Evolutionary conservation across 345 rosid species (phyloP).

Genomic region (Populus ilicifolia): DNA sequence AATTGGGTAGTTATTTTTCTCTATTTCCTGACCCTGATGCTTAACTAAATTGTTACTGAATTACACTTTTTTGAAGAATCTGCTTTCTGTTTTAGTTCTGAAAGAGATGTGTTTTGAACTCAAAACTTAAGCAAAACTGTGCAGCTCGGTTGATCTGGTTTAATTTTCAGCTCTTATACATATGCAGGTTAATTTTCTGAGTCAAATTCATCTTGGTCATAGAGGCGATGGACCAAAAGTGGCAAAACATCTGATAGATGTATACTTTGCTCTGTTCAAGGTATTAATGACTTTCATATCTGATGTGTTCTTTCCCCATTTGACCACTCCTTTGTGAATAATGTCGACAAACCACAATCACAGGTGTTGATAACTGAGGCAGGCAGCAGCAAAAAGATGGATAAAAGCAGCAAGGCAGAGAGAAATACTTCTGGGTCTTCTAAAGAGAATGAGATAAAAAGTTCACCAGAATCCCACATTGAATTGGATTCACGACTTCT

Average conservation of each 20-base stretch:
- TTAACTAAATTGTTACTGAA: neutral
- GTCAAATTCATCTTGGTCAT: slow-evolving; percentile 69
- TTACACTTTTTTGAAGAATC: neutral
- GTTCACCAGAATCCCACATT: slow-evolving; percentile 51
- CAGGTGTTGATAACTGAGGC: slow-evolving; percentile 74
- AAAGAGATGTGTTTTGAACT: neutral
- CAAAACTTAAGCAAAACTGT: too few species aligned
- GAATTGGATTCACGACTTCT: slow-evolving; percentile 93
- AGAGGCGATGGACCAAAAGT: slow-evolving; percentile 88
- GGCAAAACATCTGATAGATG: slow-evolving; percentile 86
- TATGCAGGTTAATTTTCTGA: slow-evolving; percentile 85
- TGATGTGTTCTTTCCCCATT: neutral
- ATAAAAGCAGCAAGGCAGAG: slow-evolving; percentile 25
- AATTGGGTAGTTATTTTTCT: neutral
- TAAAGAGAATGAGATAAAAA: slow-evolving; percentile 39
- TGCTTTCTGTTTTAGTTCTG: neutral
- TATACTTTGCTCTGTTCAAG: slow-evolving; percentile 92
- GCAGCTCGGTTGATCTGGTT: neutral
- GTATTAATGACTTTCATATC: slow-evolving; percentile 30
- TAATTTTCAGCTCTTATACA: slow-evolving; percentile 3
- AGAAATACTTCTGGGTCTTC: slow-evolving; percentile 24
- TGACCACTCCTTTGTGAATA: neutral
- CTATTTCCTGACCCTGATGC: neutral
- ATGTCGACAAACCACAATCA: slow-evolving; percentile 19
- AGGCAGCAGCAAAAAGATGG: slow-evolving; percentile 29